Conservation (phyloP, 305 asterid species). For the Solanum hybrid region DNA sequence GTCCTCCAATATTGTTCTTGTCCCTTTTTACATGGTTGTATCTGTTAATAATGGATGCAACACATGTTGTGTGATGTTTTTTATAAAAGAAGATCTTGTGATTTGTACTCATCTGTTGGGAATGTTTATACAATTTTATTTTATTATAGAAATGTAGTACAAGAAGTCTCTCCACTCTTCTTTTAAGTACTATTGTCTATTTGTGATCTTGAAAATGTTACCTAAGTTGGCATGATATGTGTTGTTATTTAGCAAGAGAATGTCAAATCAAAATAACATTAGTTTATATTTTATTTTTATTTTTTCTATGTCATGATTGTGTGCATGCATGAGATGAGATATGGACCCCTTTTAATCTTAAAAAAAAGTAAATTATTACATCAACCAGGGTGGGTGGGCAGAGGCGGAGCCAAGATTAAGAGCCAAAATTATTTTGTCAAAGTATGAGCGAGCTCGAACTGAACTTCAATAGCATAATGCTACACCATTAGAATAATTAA, state of each 20-base stretch:
- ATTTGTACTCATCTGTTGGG: background rate
- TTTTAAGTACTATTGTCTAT: background rate
- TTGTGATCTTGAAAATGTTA: background rate
- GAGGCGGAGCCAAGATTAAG: no score
- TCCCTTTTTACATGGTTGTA: conserved; percentile 50
- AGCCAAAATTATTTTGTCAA: no score
- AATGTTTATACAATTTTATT: background rate
- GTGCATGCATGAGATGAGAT: background rate
- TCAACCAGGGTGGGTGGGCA: background rate
- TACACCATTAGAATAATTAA: background rate
- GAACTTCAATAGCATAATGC: background rate
- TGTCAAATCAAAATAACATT: background rate
- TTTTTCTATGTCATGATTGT: background rate
- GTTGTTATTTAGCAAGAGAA: background rate
- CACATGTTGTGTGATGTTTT: conserved; percentile 40
- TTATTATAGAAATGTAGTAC: background rate
- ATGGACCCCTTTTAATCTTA: background rate
- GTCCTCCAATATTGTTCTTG: background rate
- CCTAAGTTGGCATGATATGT: background rate
- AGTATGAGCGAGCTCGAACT: background rate
- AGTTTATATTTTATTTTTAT: no score
- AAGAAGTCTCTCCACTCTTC: background rate
- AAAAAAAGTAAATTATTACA: no score
- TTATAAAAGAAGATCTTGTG: background rate
- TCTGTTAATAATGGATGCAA: conserved; percentile 19